A percentile compares a stretch with the other conserved stretches of the same genome.
These are phyloP conservation scores for Plenodomus lindquistii DNA, from an alignment of 2,329 filamentous ascomycete genomes.

Conservation along the genomic window DNA sequence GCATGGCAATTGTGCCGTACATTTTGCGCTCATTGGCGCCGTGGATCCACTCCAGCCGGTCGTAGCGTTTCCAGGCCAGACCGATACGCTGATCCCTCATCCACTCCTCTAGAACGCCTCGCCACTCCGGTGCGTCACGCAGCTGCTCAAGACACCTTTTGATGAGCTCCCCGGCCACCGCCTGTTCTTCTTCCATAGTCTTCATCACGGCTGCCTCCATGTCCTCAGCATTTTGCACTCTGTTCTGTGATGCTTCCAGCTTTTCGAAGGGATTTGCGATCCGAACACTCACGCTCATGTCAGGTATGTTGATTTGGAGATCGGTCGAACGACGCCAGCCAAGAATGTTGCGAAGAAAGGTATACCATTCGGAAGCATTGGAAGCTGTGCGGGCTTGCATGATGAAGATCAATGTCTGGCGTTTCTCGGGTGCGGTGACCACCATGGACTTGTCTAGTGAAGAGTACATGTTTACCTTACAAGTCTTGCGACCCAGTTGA, in stretches of 20 bases:
- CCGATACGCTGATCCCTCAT: slow-evolving; percentile 62
- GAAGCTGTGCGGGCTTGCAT: slow-evolving; percentile 64
- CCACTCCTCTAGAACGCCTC: slow-evolving; percentile 63
- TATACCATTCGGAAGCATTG: slow-evolving; percentile 70
- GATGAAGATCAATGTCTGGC: slow-evolving; percentile 62
- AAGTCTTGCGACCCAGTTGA: slow-evolving; percentile 56
- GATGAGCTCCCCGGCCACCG: slow-evolving; percentile 61
- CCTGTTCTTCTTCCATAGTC: slow-evolving; percentile 56
- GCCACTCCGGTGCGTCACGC: slow-evolving; percentile 60
- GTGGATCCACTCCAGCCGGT: slow-evolving; percentile 69
- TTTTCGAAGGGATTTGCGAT: slow-evolving; percentile 64
- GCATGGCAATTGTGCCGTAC: slow-evolving; percentile 71
- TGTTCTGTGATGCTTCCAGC: slow-evolving; percentile 50
- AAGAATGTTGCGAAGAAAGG: slow-evolving; percentile 63
- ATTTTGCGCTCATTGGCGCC: slow-evolving; percentile 68
- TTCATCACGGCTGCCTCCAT: slow-evolving; percentile 51
- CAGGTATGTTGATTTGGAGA: slow-evolving; percentile 65
- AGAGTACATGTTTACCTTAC: slow-evolving; percentile 66
- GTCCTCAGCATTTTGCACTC: slow-evolving; percentile 49
- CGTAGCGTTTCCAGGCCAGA: slow-evolving; percentile 70
- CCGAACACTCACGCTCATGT: slow-evolving; percentile 62
- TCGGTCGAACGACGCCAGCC: slow-evolving; percentile 61
- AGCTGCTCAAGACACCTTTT: slow-evolving; percentile 63
- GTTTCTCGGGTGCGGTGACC: slow-evolving; percentile 60
- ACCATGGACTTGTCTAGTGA: slow-evolving; percentile 69